Evolutionary conservation across 331 rosid genomes (phyloP).

Genomic region (Malus hybrid): DNA sequence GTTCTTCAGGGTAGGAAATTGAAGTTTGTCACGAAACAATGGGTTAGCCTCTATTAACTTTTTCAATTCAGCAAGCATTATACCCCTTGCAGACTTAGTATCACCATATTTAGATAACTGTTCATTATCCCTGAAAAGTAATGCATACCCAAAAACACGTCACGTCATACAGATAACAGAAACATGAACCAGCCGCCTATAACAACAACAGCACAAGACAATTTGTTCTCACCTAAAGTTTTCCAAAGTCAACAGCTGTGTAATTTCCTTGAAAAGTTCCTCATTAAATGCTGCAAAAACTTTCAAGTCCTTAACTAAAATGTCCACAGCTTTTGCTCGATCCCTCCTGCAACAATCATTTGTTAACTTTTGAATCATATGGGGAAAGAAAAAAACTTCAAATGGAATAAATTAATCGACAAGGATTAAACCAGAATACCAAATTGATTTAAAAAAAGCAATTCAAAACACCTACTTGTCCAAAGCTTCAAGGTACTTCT

Average conservation of each 20-base stretch:
- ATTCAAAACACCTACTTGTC: conserved; percentile 57
- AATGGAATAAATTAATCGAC: not conserved
- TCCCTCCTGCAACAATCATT: conserved; percentile 57
- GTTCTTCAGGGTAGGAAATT: conserved; percentile 89
- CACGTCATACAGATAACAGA: not conserved
- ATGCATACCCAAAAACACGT: not conserved
- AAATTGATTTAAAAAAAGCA: not conserved
- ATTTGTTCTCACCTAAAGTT: conserved; percentile 68
- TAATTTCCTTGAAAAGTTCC: conserved; percentile 93
- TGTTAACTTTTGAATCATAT: conserved; percentile 8
- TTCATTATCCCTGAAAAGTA: conserved; percentile 77
- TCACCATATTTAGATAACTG: conserved; percentile 97
- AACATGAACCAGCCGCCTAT: not conserved
- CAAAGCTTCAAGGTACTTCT: conserved; percentile 93
- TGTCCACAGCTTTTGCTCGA: conserved; percentile 92
- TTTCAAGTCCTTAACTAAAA: conserved; percentile 95
- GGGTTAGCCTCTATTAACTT: conserved; percentile 96
- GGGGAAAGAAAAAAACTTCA: not conserved
- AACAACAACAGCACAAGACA: not conserved
- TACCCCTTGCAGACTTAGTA: conserved; percentile 91
- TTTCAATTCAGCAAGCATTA: conserved; percentile 93
- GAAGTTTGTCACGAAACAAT: conserved; percentile 95
- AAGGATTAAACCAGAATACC: not conserved
- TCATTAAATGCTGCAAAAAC: conserved; percentile 94
- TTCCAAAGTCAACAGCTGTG: conserved; percentile 86